Evolutionary conservation across 1,284 basidiomycete genomes (phyloP).

Genomic region (Ganoderma leucocontextum): DNA sequence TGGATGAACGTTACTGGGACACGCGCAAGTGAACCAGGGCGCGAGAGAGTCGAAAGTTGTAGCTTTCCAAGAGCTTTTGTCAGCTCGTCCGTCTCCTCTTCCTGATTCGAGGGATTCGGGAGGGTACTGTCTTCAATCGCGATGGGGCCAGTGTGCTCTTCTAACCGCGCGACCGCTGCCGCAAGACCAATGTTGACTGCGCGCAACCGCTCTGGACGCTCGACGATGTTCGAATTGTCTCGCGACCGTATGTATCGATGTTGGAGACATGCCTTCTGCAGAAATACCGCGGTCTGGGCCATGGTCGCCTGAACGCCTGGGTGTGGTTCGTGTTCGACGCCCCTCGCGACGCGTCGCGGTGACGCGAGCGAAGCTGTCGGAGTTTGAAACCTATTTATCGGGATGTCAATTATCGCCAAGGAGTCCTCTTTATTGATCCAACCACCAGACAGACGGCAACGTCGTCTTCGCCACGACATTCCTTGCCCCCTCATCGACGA

Average conservation of each 20-base stretch:
- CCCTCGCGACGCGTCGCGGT: constrained; percentile 15
- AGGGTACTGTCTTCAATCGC: neutral
- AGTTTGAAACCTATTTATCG: constrained; percentile 4
- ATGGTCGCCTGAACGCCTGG: constrained; percentile 1
- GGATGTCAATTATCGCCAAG: neutral
- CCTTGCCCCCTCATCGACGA: neutral
- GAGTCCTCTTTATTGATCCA: neutral
- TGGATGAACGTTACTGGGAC: constrained; percentile 54
- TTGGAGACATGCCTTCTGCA: constrained; percentile 75
- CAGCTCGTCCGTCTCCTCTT: constrained; percentile 55
- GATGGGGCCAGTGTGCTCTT: constrained; percentile 45
- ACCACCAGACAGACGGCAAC: neutral
- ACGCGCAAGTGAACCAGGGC: constrained; percentile 8
- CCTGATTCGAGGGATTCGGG: neutral
- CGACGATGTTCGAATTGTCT: constrained; percentile 79
- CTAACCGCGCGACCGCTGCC: constrained; percentile 78
- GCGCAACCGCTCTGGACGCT: constrained; percentile 89
- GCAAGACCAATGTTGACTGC: constrained; percentile 85
- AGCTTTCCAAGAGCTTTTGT: constrained; percentile 62
- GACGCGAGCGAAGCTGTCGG: constrained; percentile 10
- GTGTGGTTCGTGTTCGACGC: constrained; percentile 7
- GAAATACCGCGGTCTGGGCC: constrained; percentile 41
- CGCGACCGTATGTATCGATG: constrained; percentile 84
- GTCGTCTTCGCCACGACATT: neutral
- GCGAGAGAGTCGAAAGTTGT: constrained; percentile 47